Evolutionary conservation across 23 red algal species (phyloP).

Genomic region (Gracilaria caudata): DNA sequence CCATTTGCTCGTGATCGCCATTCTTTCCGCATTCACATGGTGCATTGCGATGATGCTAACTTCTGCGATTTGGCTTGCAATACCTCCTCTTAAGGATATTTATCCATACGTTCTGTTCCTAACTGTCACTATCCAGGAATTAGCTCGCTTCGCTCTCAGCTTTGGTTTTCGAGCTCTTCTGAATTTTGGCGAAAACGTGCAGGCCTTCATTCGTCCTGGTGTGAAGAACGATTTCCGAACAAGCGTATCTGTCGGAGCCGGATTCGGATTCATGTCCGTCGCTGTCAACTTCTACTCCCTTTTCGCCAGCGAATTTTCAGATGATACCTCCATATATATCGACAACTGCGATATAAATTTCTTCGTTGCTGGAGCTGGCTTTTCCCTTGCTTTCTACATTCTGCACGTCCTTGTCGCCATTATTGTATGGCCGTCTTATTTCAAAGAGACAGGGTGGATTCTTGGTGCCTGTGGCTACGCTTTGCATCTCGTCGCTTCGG

Average conservation of each 20-base stretch:
- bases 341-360: conserved; percentile 78
- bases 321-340: conserved; percentile 78
- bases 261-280: conserved; percentile 72
- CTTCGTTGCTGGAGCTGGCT: conserved; percentile 52
- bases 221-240: conserved; percentile 50
- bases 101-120: conserved; percentile 64
- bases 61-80: conserved; percentile 55
- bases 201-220: conserved; percentile 75
- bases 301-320: conserved; percentile 49
- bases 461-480: not conserved
- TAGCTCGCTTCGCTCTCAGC: conserved; percentile 46
- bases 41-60: conserved; percentile 54
- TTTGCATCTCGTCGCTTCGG: conserved; percentile 58
- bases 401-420: conserved; percentile 61
- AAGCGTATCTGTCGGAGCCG: conserved; percentile 71
- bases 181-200: conserved; percentile 28
- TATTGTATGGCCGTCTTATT: conserved; percentile 69
- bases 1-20: conserved; percentile 63
- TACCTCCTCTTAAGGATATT: conserved; percentile 55
- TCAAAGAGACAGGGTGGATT: not conserved
- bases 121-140: conserved; percentile 65
- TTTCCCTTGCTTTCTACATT: conserved; percentile 69
- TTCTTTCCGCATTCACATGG: conserved; percentile 73
- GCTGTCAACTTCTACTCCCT: conserved; percentile 64
- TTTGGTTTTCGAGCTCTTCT: conserved; percentile 44